These are phyloP conservation scores for Barbatosphaeria neglecta DNA, from an alignment of 495 filamentous ascomycete species.

Conservation along the genomic window DNA sequence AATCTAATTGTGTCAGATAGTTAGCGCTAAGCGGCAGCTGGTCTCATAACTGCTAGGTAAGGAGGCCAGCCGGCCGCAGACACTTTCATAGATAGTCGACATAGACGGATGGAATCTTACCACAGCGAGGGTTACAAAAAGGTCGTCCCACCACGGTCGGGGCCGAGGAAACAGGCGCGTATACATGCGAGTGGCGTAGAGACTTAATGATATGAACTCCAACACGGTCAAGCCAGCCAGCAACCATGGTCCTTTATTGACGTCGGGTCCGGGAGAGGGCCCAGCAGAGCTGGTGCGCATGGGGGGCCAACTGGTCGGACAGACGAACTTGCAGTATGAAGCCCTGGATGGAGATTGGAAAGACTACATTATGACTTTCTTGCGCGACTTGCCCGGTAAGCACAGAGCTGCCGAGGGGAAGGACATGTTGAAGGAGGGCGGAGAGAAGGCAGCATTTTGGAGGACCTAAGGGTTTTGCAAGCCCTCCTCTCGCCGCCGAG, in stretches of 20 bases:
- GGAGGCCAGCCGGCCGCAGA: neutral
- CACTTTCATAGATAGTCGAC: neutral
- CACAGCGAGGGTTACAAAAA: conserved; percentile 5
- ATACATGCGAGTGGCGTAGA: conserved; percentile 4
- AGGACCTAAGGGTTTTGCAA: too few relatives aligned
- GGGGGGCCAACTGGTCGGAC: too few relatives aligned
- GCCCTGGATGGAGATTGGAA: too few relatives aligned
- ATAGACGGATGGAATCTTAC: neutral
- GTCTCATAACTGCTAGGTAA: too few relatives aligned
- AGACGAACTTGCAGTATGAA: too few relatives aligned
- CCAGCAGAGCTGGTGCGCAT: neutral
- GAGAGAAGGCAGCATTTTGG: too few relatives aligned
- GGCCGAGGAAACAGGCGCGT: conserved; percentile 3
- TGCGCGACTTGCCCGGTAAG: too few relatives aligned
- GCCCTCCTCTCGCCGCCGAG: too few relatives aligned
- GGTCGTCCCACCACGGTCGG: conserved; percentile 5
- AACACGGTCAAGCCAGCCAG: conserved; percentile 1
- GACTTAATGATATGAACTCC: conserved; percentile 1
- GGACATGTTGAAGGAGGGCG: too few relatives aligned
- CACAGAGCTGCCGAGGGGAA: too few relatives aligned
- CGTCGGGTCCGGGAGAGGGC: conserved; percentile 4
- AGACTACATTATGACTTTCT: neutral
- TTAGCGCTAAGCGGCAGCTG: too few relatives aligned
- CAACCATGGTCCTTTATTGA: neutral
- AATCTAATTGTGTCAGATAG: too few relatives aligned